Percentiles rank a stretch among this genome's conserved stretches.
Evolutionary conservation across 2,329 filamentous ascomycete species (phyloP).

Genomic region (Basipetospora chlamydospora): DNA sequence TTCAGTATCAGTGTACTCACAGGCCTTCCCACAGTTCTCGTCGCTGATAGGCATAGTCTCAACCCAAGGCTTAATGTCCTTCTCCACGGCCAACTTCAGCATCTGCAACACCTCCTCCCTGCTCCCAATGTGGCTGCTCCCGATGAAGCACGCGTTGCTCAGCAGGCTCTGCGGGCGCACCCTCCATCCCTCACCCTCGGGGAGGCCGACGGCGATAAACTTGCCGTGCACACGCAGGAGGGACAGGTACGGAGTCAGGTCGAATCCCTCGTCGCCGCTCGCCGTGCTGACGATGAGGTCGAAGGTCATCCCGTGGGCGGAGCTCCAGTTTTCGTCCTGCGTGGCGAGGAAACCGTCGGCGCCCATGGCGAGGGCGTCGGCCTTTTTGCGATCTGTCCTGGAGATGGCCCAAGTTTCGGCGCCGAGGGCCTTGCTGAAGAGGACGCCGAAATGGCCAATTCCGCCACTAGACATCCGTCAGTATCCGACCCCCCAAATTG

Average conservation of each 20-base stretch:
- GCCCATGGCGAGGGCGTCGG: conserved; percentile 36
- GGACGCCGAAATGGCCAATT: conserved; percentile 47
- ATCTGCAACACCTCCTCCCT: conserved; percentile 38
- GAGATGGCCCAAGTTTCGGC: conserved; percentile 41
- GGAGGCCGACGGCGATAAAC: conserved; percentile 49
- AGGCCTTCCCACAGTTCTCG: conserved; percentile 8
- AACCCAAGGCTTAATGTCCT: conserved; percentile 36
- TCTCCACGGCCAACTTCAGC: conserved; percentile 35
- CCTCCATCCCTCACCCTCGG: conserved; percentile 29
- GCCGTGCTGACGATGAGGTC: conserved; percentile 41
- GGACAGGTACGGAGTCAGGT: conserved; percentile 39
- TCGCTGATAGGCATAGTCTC: conserved; percentile 16
- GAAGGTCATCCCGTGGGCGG: conserved; percentile 28
- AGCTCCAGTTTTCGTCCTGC: conserved; percentile 29
- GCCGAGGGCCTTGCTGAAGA: conserved; percentile 49
- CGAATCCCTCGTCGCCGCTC: conserved; percentile 26
- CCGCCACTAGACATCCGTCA: conserved; percentile 37
- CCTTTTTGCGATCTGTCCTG: conserved; percentile 29
- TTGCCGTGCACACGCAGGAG: conserved; percentile 41
- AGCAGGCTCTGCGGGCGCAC: conserved; percentile 41
- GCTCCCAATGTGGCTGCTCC: conserved; percentile 25
- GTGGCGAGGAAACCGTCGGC: conserved; percentile 25
- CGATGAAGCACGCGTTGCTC: conserved; percentile 32
- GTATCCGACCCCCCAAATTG: too few species aligned
- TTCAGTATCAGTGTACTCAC: conserved; percentile 4